These are phyloP conservation scores for Penicillium sp. DNA, from an alignment of 2,329 filamentous ascomycete species.

Conservation along the genomic window DNA sequence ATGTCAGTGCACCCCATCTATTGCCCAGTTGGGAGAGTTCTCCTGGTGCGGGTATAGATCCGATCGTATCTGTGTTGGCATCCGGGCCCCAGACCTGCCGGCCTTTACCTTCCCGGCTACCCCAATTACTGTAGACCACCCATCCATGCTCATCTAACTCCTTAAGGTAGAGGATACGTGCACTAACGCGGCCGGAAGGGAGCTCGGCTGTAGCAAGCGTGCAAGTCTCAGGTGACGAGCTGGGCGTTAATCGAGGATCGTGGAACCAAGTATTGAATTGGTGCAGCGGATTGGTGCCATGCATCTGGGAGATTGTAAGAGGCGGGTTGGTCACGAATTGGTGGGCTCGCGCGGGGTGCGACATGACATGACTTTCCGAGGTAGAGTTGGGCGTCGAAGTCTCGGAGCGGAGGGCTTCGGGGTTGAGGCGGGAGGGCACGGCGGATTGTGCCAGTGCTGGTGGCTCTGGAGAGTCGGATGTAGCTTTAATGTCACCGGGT, in stretches of 20 bases:
- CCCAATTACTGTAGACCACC: constrained; percentile 92
- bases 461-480: constrained; percentile 14
- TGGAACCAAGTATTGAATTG: constrained; percentile 93
- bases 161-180: constrained; percentile 90
- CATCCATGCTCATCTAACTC: constrained; percentile 82
- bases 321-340: constrained; percentile 45
- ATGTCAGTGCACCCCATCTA: constrained; percentile 76
- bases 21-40: constrained; percentile 50
- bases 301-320: constrained; percentile 41
- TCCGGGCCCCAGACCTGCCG: constrained; percentile 38
- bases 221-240: constrained; percentile 82
- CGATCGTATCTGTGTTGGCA: constrained; percentile 28
- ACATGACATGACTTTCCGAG: constrained; percentile 34
- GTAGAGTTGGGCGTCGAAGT: constrained; percentile 38
- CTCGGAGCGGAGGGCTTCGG: constrained; percentile 29
- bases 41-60: constrained; percentile 63
- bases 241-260: constrained; percentile 59
- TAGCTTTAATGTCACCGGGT: constrained; percentile 40
- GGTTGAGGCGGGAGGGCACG: neutral
- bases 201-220: constrained; percentile 80
- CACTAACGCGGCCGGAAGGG: constrained; percentile 78
- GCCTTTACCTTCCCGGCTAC: constrained; percentile 57
- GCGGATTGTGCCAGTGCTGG: constrained; percentile 4
- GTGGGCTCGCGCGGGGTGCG: constrained; percentile 41
- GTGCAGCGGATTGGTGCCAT: constrained; percentile 59